Evolutionary conservation across 2,329 filamentous ascomycete species (phyloP), one percentile per base, ranked within the genome.

Genomic region (Penicillium crustosum): DNA sequence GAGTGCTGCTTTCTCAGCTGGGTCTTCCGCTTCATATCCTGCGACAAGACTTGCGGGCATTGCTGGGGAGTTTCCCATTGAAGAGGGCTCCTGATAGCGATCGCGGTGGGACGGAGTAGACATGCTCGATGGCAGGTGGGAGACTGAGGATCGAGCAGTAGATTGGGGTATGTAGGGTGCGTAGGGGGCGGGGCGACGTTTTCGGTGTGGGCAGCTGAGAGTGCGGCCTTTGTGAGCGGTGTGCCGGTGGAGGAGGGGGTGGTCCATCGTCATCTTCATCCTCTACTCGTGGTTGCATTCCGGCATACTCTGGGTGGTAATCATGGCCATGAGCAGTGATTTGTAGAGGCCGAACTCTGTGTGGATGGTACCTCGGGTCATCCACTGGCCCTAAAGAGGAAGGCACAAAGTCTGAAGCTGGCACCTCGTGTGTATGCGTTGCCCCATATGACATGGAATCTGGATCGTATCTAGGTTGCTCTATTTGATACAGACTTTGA

Each of bases 281-380:
- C 61, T 80, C 78, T 47, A 80, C 78, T 0, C 76, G 76, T 9
- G 78, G 76, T 57, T 80, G 78, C 78, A 80, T 79, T 7, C 75
- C 73, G 12, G 73, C 74, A 60, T 78, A 75, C 55, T 75, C 69
- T 17, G 68, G 63, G 53, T 74, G 72, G 53, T 75, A 75, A 41
- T 62, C 60, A 7, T 70, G 70, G 13, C 59, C 63, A 29, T 63
- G 66, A 44, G 60, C 55, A 6, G 62, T 52, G n/a, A 65, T 61
- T 19, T 68, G 71, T 21, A 68, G 60, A 10, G 66, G 63, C 25
- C 65, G 68, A 19, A 56, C 60, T 8, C 60, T 68, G 53, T 68
- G 73, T 48, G 61, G 57, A 17, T 63, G 66, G 57, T 70, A 68
- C 35, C 65, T 62, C n/a, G 29, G 53, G 19, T 67, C 66, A 47